Conservation (phyloP, 73 alveolate species). For the Symbiodinium natans region DNA sequence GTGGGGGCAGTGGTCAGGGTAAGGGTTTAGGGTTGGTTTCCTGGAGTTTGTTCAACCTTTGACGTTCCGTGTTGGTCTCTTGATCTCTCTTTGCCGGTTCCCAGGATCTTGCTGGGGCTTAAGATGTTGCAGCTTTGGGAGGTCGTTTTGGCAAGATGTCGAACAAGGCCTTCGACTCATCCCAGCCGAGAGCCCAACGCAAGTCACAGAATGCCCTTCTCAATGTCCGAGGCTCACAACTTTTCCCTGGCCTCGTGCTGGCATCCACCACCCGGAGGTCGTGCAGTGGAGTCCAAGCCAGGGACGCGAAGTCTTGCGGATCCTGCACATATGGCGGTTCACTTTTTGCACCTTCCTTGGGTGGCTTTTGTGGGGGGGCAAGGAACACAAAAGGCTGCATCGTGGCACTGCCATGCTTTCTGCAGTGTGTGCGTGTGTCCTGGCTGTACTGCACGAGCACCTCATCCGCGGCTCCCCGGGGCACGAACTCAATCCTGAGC, state of each 20-base stretch:
- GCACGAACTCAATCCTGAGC: not conserved
- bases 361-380: not conserved
- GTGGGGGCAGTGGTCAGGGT: not conserved
- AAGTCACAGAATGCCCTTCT: not conserved
- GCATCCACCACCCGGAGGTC: not conserved
- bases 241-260: not conserved
- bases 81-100: not conserved
- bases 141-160: too few species aligned
- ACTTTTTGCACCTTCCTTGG: not conserved
- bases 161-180: too few species aligned
- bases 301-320: not conserved
- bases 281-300: not conserved
- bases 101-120: too few species aligned
- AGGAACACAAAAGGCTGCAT: not conserved
- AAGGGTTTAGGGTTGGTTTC: too few species aligned
- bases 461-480: not conserved
- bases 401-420: not conserved
- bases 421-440: not conserved
- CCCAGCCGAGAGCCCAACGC: not conserved
- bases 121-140: too few species aligned
- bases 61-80: too few species aligned
- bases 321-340: not conserved
- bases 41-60: too few species aligned
- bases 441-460: conserved; percentile 10
- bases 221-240: too few species aligned